A percentile compares a stretch with the other conserved stretches of the same genome.
phyloP scores from a whole-genome alignment of 345 rosid genomes.

The Dovyalis caffra region DNA sequence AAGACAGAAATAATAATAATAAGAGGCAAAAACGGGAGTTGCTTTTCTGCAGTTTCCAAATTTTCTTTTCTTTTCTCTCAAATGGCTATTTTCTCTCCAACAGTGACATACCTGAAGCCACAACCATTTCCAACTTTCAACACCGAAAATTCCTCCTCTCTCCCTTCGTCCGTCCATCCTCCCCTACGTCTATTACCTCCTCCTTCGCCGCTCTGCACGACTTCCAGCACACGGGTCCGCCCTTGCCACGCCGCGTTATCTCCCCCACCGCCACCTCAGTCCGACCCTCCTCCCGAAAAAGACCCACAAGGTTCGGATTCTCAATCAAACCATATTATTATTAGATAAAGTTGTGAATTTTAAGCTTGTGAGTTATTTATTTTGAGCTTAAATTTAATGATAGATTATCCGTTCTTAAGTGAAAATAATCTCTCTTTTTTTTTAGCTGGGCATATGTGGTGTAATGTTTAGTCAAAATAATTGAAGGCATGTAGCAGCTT shows the following conservation, averaged over 20 bases:
- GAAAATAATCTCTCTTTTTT: no score
- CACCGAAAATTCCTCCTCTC: background rate
- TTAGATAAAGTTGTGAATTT: no score
- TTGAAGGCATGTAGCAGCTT: no score
- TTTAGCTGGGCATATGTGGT: no score
- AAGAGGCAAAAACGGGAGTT: no score
- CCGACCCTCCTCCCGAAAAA: slow-evolving; percentile 49
- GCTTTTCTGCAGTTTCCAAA: no score
- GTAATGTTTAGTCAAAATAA: no score
- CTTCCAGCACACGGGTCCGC: slow-evolving; percentile 8
- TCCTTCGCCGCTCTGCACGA: slow-evolving; percentile 6
- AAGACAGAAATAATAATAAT: no score
- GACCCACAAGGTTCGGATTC: slow-evolving; percentile 40
- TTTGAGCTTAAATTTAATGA: background rate
- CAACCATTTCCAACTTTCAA: background rate
- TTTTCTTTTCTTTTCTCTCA: background rate
- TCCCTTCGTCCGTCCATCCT: slow-evolving; percentile 8
- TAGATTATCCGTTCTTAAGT: no score
- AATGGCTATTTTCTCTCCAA: slow-evolving; percentile 28
- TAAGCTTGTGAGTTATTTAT: no score
- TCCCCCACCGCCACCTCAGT: slow-evolving; percentile 35
- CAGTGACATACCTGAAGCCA: background rate
- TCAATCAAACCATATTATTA: background rate
- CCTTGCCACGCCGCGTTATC: slow-evolving; percentile 37
- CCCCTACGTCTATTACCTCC: slow-evolving; percentile 19